Evolutionary conservation across 1,284 basidiomycete genomes (phyloP).

Genomic region (Exobasidium cylindrosporum): DNA sequence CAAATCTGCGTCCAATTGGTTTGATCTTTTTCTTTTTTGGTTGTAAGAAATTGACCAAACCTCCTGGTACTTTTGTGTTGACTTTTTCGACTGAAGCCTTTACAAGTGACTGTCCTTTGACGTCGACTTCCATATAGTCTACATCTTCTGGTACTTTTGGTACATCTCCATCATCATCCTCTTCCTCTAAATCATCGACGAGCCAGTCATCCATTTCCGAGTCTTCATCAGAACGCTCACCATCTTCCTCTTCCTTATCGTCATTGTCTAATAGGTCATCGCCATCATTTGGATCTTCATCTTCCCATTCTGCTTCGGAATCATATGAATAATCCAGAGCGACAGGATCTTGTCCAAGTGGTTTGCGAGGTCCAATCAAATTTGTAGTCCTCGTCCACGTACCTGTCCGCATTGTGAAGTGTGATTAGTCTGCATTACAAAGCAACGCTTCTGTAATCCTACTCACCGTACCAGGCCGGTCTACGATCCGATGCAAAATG

Average conservation of each 20-base stretch:
- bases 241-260: conserved; percentile 34
- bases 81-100: neutral
- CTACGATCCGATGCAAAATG: conserved; percentile 48
- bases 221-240: conserved; percentile 36
- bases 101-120: conserved; percentile 22
- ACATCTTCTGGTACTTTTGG: conserved; percentile 27
- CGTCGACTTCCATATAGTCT: conserved; percentile 32
- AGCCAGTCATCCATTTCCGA: conserved; percentile 54
- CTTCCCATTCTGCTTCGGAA: conserved; percentile 53
- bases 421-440: neutral
- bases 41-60: conserved; percentile 20
- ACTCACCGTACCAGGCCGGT: conserved; percentile 40
- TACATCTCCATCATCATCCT: conserved; percentile 33
- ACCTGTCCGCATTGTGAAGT: conserved; percentile 5
- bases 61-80: conserved; percentile 16
- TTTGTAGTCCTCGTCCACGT: conserved; percentile 50
- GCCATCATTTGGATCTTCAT: conserved; percentile 45
- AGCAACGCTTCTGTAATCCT: neutral
- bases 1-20: conserved; percentile 44
- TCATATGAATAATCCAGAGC: conserved; percentile 52
- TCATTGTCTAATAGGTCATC: conserved; percentile 45
- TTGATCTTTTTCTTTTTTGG: conserved; percentile 43
- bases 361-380: conserved; percentile 42
- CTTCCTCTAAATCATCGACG: conserved; percentile 50
- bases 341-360: conserved; percentile 49